Evolutionary conservation across 768 basidiomycete species (phyloP), one percentile per base, ranked within the genome.

Genomic region (Cyclocybe cylindracea): DNA sequence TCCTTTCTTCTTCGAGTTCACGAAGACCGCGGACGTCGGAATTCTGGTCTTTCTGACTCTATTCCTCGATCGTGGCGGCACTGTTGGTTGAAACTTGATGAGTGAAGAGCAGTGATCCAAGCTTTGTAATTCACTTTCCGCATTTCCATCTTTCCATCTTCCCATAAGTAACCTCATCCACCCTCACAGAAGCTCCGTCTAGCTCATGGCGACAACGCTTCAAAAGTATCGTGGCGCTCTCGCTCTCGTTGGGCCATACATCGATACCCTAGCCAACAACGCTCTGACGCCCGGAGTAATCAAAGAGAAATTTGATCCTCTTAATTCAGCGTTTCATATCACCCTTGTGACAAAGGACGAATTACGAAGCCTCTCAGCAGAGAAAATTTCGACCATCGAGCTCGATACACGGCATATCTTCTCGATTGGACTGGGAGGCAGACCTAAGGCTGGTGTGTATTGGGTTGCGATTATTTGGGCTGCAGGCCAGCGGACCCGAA

Each of bases 381-480:
- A 67, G 2, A 54, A 67, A 33, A 38, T 69, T 16, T 41, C 60
- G n/a, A 53, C 55, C 2, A 46, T 67, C 29, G 48, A 60, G n/a
- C 54, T 50, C 2, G 68, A 71, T 53, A 59, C 62, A 5, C 61
- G 51, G 7, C 58, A 70, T 38, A 44, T 80, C n/a, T 69, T 70
- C 43, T 40, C 63, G 36, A 59, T 69, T n/a, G 78, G 79, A 6
- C 50, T 77, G 6, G 78, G 78, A 9, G 74, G 73, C n/a, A 67
- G 63, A 40, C 44, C 53, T 2, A 44, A 53, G 7, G 32, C 53
- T n/a, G 66, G 63, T 1, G 67, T 75, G n/a, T 71, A 64, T 55
- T 84, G 78, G 59, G 70, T 78, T 13, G 75, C 80, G 7, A 65
- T 83, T n/a, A 66, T 83, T 2, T 83, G 82, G 80, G 78, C 78